Percentiles rank a stretch among this genome's conserved stretches.
These are phyloP conservation scores for Thelonectria rubi DNA, from an alignment of 2,329 filamentous ascomycete species.

Conservation along the genomic window DNA sequence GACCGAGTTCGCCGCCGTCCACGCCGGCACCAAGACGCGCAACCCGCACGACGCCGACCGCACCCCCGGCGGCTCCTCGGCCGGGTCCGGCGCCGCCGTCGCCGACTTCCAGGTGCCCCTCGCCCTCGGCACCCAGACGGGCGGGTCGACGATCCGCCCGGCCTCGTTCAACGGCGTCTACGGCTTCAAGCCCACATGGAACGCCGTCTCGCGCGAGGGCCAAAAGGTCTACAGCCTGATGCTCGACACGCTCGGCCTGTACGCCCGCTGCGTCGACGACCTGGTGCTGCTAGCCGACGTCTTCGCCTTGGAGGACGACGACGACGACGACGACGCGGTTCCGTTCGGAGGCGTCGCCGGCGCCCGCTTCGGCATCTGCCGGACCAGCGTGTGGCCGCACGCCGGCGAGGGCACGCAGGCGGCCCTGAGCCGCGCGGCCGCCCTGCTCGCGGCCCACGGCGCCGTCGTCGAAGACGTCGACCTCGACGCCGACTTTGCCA, in stretches of 20 bases:
- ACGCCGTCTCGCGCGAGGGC: slow-evolving; percentile 69
- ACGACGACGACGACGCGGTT: slow-evolving; percentile 46
- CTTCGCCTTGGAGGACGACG: slow-evolving; percentile 61
- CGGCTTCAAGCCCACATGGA: slow-evolving; percentile 74
- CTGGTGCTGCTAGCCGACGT: slow-evolving; percentile 64
- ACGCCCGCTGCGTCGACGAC: slow-evolving; percentile 66
- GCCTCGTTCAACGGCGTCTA: slow-evolving; percentile 74
- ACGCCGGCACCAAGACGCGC: slow-evolving; percentile 59
- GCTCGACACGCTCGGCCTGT: slow-evolving; percentile 71
- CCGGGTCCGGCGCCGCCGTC: slow-evolving; percentile 73
- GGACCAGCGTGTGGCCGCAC: slow-evolving; percentile 63
- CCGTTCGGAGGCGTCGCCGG: slow-evolving; percentile 53
- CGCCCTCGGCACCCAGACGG: slow-evolving; percentile 72
- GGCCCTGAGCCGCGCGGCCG: slow-evolving; percentile 54
- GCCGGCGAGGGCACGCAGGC: slow-evolving; percentile 56
- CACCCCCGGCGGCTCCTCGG: slow-evolving; percentile 74
- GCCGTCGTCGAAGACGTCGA: slow-evolving; percentile 66
- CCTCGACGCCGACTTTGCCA: slow-evolving; percentile 60
- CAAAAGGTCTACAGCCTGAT: slow-evolving; percentile 66
- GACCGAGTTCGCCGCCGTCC: slow-evolving; percentile 70
- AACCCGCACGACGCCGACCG: slow-evolving; percentile 73
- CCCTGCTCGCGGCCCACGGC: slow-evolving; percentile 56
- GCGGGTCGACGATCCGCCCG: slow-evolving; percentile 71
- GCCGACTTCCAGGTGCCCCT: slow-evolving; percentile 71
- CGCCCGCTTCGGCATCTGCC: slow-evolving; percentile 64